Evolutionary conservation across 208 protist genomes (phyloP).

Genomic region (Naegleria lovaniensis): DNA sequence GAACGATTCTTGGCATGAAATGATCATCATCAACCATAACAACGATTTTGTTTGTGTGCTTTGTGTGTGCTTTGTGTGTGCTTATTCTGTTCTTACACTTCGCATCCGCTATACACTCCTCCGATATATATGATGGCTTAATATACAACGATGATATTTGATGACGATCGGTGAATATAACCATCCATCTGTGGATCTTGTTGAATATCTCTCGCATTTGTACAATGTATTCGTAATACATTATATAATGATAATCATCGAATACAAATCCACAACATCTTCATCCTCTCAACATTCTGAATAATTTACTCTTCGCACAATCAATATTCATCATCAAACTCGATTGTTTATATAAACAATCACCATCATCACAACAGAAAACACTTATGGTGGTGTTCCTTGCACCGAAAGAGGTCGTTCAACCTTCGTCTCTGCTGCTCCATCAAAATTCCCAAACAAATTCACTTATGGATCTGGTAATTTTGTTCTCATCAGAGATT

Average conservation of each 20-base stretch:
- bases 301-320: no score
- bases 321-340: not conserved
- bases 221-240: no score
- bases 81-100: not conserved
- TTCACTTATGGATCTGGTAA: conserved; percentile 20
- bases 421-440: not conserved
- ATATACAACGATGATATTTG: not conserved
- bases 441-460: not conserved
- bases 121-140: not conserved
- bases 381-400: not conserved
- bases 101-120: not conserved
- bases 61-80: not conserved
- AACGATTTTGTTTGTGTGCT: no score
- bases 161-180: not conserved
- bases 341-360: not conserved
- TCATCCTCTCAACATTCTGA: no score
- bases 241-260: no score
- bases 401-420: conserved; percentile 12
- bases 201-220: no score
- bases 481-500: conserved; percentile 1
- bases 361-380: not conserved
- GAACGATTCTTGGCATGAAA: not conserved
- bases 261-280: no score
- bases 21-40: no score
- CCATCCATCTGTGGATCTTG: no score